Evolutionary conservation across 768 basidiomycete genomes (phyloP).

Genomic region (Tylopilus subfusipes): DNA sequence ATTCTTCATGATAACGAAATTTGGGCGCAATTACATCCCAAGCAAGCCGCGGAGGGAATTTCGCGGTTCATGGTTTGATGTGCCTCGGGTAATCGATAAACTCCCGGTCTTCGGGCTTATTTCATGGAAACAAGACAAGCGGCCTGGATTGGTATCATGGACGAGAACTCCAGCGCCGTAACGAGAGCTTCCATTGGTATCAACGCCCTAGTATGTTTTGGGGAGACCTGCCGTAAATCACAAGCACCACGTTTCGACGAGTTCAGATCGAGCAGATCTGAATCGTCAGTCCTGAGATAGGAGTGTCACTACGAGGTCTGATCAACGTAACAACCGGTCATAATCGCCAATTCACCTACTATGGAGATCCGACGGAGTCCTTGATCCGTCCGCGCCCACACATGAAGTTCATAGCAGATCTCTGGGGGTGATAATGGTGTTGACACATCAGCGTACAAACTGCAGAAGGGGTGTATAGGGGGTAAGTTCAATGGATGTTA

Average conservation of each 20-base stretch:
- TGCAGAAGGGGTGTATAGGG: neutral
- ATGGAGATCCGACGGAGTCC: neutral
- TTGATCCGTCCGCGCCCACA: neutral
- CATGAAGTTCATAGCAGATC: neutral
- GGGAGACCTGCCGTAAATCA: constrained; percentile 5
- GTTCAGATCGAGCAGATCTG: neutral
- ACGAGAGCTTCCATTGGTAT: constrained; percentile 9
- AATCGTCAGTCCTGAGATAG: neutral
- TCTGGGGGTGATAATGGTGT: neutral
- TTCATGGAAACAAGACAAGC: neutral
- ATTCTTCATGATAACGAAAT: neutral
- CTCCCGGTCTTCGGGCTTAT: neutral
- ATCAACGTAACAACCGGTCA: neutral
- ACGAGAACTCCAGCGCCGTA: neutral
- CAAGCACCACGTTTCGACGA: neutral
- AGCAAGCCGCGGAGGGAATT: neutral
- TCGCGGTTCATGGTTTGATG: neutral
- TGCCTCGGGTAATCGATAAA: neutral
- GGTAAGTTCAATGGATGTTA: neutral
- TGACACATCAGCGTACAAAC: neutral
- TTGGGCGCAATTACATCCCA: neutral
- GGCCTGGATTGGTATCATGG: neutral
- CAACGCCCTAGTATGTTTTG: constrained; percentile 3
- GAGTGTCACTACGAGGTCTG: neutral
- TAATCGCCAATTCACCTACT: too few species aligned